Evolutionary conservation across 148 eudicot genomes (phyloP).

Genomic region (Linanthus parryae): DNA sequence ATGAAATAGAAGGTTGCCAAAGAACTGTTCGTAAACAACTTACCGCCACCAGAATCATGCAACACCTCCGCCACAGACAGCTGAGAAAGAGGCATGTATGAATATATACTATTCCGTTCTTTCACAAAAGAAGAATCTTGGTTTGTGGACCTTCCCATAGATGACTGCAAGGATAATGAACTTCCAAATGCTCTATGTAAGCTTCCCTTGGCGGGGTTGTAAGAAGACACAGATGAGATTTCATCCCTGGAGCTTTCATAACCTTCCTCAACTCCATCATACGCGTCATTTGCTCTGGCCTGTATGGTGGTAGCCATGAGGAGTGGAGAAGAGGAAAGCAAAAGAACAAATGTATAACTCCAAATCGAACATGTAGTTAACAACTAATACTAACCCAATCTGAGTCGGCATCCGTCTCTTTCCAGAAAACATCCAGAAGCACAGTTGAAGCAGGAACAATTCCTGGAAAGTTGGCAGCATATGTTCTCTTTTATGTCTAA

Average conservation of each 20-base stretch:
- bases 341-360: too few species aligned
- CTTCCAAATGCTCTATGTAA: conserved; percentile 68
- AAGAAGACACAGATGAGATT: conserved; percentile 81
- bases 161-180: conserved; percentile 75
- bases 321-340: neutral
- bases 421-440: conserved; percentile 77
- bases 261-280: conserved; percentile 82
- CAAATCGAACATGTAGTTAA: too few species aligned
- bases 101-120: conserved; percentile 40
- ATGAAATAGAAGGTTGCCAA: too few species aligned
- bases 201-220: conserved; percentile 64
- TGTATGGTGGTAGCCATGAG: conserved; percentile 16
- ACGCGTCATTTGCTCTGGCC: conserved; percentile 72
- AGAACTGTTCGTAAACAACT: conserved; percentile 17
- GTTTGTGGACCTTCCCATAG: conserved; percentile 52
- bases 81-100: conserved; percentile 36
- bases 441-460: conserved; percentile 55
- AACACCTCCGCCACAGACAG: conserved; percentile 69
- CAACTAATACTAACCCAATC: conserved; percentile 91
- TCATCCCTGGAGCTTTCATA: conserved; percentile 91
- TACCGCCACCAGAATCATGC: conserved; percentile 69
- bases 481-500: too few species aligned
- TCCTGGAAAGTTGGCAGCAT: too few species aligned
- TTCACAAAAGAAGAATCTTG: conserved; percentile 61
- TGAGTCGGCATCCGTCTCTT: conserved; percentile 76